Conservation (phyloP, 2,329 filamentous ascomycete species). For the Diaporthe aspalathi region DNA sequence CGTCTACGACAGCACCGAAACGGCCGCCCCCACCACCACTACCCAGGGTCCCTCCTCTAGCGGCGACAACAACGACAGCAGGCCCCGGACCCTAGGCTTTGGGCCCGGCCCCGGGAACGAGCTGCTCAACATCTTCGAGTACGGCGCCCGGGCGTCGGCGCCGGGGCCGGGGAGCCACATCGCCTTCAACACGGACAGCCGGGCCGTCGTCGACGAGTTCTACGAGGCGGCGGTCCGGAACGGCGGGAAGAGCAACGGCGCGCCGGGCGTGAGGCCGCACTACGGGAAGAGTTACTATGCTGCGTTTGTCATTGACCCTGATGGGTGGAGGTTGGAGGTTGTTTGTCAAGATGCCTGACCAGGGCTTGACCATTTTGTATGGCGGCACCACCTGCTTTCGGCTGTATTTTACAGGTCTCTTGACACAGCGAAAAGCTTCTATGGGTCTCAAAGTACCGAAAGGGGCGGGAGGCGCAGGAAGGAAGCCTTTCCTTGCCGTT, state of each 20-base stretch:
- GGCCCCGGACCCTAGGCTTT: constrained; percentile 46
- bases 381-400: too few species aligned
- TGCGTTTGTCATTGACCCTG: constrained; percentile 49
- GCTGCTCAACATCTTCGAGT: constrained; percentile 48
- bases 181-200: constrained; percentile 48
- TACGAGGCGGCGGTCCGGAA: constrained; percentile 44
- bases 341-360: constrained; percentile 42
- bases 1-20: constrained; percentile 46
- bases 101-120: constrained; percentile 45
- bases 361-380: not conserved
- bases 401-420: too few species aligned
- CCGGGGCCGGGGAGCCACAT: constrained; percentile 48
- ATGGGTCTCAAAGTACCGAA: too few species aligned
- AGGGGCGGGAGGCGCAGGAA: too few species aligned
- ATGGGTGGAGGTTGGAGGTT: constrained; percentile 43
- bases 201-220: constrained; percentile 47
- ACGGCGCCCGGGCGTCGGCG: constrained; percentile 41
- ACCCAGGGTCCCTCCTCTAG: constrained; percentile 3
- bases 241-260: constrained; percentile 47
- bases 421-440: too few species aligned
- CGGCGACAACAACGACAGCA: not conserved
- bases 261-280: constrained; percentile 46
- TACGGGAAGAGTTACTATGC: constrained; percentile 50
- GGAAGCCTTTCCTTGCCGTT: too few species aligned
- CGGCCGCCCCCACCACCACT: constrained; percentile 13